A percentile compares a stretch with the other conserved stretches of the same genome.
Conservation (phyloP, 768 basidiomycete genomes). For the Tephrocybe sp. region DNA sequence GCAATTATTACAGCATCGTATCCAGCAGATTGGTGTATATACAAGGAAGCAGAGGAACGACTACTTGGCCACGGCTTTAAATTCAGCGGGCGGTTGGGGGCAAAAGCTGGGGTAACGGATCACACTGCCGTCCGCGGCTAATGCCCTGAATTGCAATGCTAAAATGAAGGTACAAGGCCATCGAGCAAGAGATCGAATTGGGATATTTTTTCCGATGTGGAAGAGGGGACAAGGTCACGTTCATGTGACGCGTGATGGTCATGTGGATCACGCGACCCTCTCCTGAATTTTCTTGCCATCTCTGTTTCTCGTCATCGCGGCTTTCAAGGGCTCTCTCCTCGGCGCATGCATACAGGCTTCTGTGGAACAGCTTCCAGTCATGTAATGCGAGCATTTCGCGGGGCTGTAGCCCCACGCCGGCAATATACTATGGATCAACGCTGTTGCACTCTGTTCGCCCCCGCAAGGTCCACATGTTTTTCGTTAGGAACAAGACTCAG, state of each 20-base stretch:
- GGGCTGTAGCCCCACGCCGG: conserved; percentile 4
- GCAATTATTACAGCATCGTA: conserved; percentile 1
- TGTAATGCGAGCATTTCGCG: conserved; percentile 35
- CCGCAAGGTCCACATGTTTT: conserved; percentile 3
- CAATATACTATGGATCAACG: neutral
- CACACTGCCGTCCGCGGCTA: conserved; percentile 6
- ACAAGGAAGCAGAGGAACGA: neutral
- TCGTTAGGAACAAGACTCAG: conserved; percentile 6
- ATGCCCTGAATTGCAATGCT: neutral
- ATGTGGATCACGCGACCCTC: conserved; percentile 17
- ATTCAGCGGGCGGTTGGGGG: neutral
- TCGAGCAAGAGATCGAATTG: conserved; percentile 10
- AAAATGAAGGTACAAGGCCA: conserved; percentile 15
- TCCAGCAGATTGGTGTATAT: conserved; percentile 3
- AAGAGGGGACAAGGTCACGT: conserved; percentile 14
- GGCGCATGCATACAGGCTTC: conserved; percentile 46
- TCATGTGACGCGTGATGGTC: conserved; percentile 17
- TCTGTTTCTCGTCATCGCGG: conserved; percentile 12
- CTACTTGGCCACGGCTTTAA: conserved; percentile 1
- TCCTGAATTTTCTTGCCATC: conserved; percentile 12
- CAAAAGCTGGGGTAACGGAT: conserved; percentile 13
- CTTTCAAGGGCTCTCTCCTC: conserved; percentile 23
- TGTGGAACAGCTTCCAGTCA: conserved; percentile 32
- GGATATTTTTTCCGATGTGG: conserved; percentile 19
- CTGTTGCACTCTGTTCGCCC: neutral